Base-by-base conservation (phyloP, 177 flowering plant genomes). In the Vitis hybrid region DNA sequence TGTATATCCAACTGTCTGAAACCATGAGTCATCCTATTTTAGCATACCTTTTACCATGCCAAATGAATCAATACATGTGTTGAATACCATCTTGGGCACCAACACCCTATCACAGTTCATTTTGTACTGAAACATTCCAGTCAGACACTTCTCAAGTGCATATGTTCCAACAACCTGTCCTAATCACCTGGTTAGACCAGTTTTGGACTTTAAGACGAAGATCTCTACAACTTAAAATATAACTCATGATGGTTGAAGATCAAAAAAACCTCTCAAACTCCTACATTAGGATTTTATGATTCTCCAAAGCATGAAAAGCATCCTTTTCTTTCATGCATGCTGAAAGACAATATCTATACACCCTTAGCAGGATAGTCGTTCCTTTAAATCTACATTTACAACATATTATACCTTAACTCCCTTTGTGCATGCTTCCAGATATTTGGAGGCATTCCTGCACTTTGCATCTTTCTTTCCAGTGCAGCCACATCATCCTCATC, bases 341-440 rank as follows among this genome's bases (percentile, higher is more conserved):
- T 53, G 48, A 53, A 51, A 29, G 59, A 31, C 15, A 61, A 13
- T 53, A 53, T 14, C 10, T 1, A 26, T 22, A 49, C 14, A 9
- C 29, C 26, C 29, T 10, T 50, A 3, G 26, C 51, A 49, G 8
- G 22, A 49, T 33, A 7, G 49, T 51, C 33, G 5, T 4, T 39
- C 19, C 16, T 29, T 10, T 26, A 50, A 6, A 14, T 4, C 29
- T 9, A 15, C 33, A 11, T 57, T 60, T 22, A 10, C 12, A 20
- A 19, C 1, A 59, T 20, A 62, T 15, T 55, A 69, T 89, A 92
- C 99, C 98, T 80, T 73, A 96, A 76, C 79, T 96, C 99, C 78
- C 93, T 87, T 39, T 92, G 99, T 19, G 97, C 98, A 80, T 90
- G 98, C 86, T 97, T 94, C 99, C 98, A 97, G 64, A 91, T 80